phyloP scores from a whole-genome alignment of 192 early-diverging fungal species.

The Coemansia sp. region DNA sequence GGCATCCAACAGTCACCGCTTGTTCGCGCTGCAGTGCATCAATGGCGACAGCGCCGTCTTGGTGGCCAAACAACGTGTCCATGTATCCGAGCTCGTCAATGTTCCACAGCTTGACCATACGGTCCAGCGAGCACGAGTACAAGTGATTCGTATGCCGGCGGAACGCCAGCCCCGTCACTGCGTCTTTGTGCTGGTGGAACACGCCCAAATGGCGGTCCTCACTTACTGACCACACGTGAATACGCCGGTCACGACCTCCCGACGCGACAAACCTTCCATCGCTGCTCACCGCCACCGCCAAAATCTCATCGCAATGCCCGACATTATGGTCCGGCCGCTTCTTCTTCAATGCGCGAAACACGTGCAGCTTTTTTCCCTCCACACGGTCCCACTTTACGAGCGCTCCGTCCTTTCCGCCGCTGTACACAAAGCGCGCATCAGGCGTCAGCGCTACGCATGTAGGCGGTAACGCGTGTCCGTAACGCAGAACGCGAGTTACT shows the following conservation, averaged over 20 bases:
- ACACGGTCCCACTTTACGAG: slow-evolving; percentile 84
- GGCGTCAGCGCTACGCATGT: slow-evolving; percentile 79
- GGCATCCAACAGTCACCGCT: slow-evolving; percentile 84
- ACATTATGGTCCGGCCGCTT: slow-evolving; percentile 53
- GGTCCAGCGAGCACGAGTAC: slow-evolving; percentile 87
- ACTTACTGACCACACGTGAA: slow-evolving; percentile 87
- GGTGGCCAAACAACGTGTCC: slow-evolving; percentile 98
- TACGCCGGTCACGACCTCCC: slow-evolving; percentile 86
- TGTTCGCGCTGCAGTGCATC: slow-evolving; percentile 84
- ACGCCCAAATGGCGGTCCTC: slow-evolving; percentile 70
- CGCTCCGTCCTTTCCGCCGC: slow-evolving; percentile 88
- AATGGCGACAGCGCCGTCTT: slow-evolving; percentile 82
- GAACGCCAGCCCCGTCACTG: slow-evolving; percentile 82
- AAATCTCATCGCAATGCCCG: slow-evolving; percentile 75
- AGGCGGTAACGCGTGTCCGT: slow-evolving; percentile 73
- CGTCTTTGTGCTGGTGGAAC: slow-evolving; percentile 93
- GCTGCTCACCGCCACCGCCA: slow-evolving; percentile 68
- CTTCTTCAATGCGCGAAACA: slow-evolving; percentile 68
- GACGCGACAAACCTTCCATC: slow-evolving; percentile 74
- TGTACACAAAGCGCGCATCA: slow-evolving; percentile 68
- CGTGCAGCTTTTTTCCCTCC: slow-evolving; percentile 66
- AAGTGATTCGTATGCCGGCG: slow-evolving; percentile 71
- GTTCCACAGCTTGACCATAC: slow-evolving; percentile 97
- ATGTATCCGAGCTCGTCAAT: slow-evolving; percentile 87
- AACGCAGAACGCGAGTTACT: slow-evolving; percentile 24